A percentile compares a stretch with the other conserved stretches of the same genome.
Conservation (phyloP, 768 basidiomycete genomes). For the Heimioporus sp. region DNA sequence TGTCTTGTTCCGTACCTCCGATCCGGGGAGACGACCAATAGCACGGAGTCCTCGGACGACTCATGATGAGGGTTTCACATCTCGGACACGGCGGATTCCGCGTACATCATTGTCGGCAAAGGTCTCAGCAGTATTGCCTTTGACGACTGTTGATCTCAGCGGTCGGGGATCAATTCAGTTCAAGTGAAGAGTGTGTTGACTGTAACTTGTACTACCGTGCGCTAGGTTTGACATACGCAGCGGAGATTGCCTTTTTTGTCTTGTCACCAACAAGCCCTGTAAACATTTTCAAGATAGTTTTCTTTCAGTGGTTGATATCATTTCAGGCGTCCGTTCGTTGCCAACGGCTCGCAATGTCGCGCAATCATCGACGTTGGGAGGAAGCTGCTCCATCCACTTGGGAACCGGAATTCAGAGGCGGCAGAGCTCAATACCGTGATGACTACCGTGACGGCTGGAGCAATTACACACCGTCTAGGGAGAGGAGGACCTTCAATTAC, state of each 20-base stretch:
- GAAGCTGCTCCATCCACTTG: slow-evolving; percentile 5
- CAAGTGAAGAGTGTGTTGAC: not conserved
- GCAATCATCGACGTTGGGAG: slow-evolving; percentile 11
- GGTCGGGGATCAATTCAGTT: not conserved
- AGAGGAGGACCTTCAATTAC: slow-evolving; percentile 18
- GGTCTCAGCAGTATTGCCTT: not conserved
- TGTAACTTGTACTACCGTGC: not conserved
- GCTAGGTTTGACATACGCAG: no score
- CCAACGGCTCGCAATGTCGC: slow-evolving; percentile 16
- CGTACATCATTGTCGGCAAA: not conserved
- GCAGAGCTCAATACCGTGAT: slow-evolving; percentile 2
- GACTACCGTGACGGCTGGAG: slow-evolving; percentile 4
- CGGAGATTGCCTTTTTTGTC: not conserved
- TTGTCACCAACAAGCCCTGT: not conserved
- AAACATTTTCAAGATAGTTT: slow-evolving; percentile 13
- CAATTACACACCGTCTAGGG: slow-evolving; percentile 8
- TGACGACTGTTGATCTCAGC: slow-evolving; percentile 11
- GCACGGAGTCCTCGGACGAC: no score
- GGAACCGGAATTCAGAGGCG: not conserved
- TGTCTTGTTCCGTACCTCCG: not conserved
- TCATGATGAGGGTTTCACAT: no score
- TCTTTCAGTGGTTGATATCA: slow-evolving; percentile 3
- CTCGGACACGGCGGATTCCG: no score
- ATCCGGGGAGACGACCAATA: not conserved
- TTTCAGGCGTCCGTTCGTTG: slow-evolving; percentile 6